Evolutionary conservation across 257 asterid species (phyloP), one percentile per base, ranked within the genome.

Genomic region (Salvia hispanica): DNA sequence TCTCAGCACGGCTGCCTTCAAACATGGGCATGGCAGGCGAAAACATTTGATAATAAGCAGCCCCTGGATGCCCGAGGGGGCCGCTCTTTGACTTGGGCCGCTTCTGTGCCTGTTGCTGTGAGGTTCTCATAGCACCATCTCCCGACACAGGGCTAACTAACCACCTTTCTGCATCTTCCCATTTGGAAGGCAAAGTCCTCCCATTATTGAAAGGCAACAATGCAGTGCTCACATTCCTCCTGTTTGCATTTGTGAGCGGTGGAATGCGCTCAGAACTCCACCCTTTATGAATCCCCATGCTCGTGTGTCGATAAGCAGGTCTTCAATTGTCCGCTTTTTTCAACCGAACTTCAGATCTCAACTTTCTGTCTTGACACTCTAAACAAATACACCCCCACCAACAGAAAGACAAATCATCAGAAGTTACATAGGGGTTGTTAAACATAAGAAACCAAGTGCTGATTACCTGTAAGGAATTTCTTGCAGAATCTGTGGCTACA

Each of bases 91-190:
- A 89, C 44, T 91, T 94, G 48, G 97, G 95, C 66, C 84, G 75
- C 77, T 85, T 83, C 64, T 86, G 88, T 1, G 77, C 74, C 84
- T 90, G 97, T 83, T 84, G 96, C 62, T 61, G 47, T 3, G 96
- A 88, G 45, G 73, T 74, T 79, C 77, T 88, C 46, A 76, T 56
- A 3, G 71, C 70, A 58, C 82, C 80, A 71, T 94, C 96, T n/a
- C 95, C 95, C 0, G 88, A 82, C 0, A 87, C 74, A 0, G 99
- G 99, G 66, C 98, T 94, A 44, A 85, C 79, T 68, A 94, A 89
- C 99, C 99, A 94, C 76, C 99, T 83, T 84, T 94, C 99, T 14
- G 99, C 99, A 81, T 94, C 98, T 72, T 87, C 96, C 99, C 99
- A 94, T 81, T 94, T 91, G 1, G 98, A 94, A 78, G 99, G 99